Conservation (phyloP, 352 stramenopile genomes). For the Globisporangium nunn region DNA sequence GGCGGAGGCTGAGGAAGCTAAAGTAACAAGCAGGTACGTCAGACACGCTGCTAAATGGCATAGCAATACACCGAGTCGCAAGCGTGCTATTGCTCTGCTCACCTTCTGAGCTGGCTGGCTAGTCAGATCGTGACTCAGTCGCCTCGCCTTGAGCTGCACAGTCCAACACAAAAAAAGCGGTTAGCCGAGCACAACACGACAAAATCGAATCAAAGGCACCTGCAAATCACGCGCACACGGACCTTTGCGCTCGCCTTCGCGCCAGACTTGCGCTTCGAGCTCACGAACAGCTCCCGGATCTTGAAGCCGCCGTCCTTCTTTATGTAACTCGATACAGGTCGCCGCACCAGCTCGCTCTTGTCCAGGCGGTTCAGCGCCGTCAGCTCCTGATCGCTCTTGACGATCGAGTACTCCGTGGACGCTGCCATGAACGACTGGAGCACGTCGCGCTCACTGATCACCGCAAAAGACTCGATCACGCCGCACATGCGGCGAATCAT, state of each 20-base stretch:
- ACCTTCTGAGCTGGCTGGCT: constrained; percentile 6
- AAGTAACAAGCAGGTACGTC: not conserved
- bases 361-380: constrained; percentile 26
- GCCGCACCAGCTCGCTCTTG: constrained; percentile 23
- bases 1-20: not conserved
- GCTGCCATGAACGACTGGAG: constrained; percentile 26
- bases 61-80: not conserved
- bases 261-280: constrained; percentile 1
- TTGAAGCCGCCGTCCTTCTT: constrained; percentile 16
- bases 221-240: not conserved
- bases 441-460: constrained; percentile 18
- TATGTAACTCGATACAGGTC: constrained; percentile 13
- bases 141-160: constrained; percentile 4
- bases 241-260: constrained; percentile 6
- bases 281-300: constrained; percentile 2
- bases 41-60: not conserved
- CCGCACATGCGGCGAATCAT: constrained; percentile 39
- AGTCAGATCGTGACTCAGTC: constrained; percentile 9
- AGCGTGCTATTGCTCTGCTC: not conserved
- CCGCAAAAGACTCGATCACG: constrained; percentile 28
- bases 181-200: not conserved
- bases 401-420: constrained; percentile 21
- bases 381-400: constrained; percentile 33
- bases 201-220: not conserved
- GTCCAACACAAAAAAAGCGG: not conserved